Evolutionary conservation across 1,139 yeast genomes (phyloP).

Genomic region (Candida tropicalis): DNA sequence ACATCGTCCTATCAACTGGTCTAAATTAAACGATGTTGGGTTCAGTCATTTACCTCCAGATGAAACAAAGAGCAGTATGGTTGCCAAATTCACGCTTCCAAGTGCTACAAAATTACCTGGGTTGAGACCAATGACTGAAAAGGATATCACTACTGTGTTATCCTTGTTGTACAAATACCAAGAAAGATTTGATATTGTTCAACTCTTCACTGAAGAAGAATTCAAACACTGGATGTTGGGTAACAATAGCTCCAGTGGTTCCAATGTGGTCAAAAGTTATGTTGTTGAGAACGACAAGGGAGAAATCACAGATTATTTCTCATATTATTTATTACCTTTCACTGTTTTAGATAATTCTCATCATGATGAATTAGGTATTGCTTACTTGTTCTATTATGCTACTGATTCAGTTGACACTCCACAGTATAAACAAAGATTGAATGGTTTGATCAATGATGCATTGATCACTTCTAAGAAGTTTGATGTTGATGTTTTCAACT

Average conservation of each 20-base stretch:
- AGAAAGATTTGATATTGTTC: slow-evolving; percentile 70
- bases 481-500: slow-evolving; percentile 89
- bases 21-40: slow-evolving; percentile 85
- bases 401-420: slow-evolving; percentile 49
- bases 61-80: slow-evolving; percentile 79
- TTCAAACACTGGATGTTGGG: slow-evolving; percentile 82
- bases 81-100: slow-evolving; percentile 76
- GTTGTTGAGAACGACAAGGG: slow-evolving; percentile 75
- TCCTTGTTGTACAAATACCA: slow-evolving; percentile 64
- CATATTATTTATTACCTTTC: slow-evolving; percentile 88
- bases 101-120: slow-evolving; percentile 57
- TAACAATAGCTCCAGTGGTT: slow-evolving; percentile 20
- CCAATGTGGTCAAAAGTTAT: slow-evolving; percentile 69
- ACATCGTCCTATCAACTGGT: slow-evolving; percentile 94
- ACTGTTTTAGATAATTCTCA: slow-evolving; percentile 71
- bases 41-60: slow-evolving; percentile 79
- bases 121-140: slow-evolving; percentile 60
- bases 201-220: slow-evolving; percentile 70
- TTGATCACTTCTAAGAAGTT: slow-evolving; percentile 69
- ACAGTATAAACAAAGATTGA: slow-evolving; percentile 59
- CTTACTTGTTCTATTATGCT: slow-evolving; percentile 90
- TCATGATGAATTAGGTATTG: slow-evolving; percentile 76
- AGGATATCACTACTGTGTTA: slow-evolving; percentile 68
- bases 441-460: slow-evolving; percentile 68
- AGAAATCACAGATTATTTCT: slow-evolving; percentile 80